Evolutionary conservation across 2,329 filamentous ascomycete genomes (phyloP), one percentile per base, ranked within the genome.

Genomic region (Fusarium nematophilum): DNA sequence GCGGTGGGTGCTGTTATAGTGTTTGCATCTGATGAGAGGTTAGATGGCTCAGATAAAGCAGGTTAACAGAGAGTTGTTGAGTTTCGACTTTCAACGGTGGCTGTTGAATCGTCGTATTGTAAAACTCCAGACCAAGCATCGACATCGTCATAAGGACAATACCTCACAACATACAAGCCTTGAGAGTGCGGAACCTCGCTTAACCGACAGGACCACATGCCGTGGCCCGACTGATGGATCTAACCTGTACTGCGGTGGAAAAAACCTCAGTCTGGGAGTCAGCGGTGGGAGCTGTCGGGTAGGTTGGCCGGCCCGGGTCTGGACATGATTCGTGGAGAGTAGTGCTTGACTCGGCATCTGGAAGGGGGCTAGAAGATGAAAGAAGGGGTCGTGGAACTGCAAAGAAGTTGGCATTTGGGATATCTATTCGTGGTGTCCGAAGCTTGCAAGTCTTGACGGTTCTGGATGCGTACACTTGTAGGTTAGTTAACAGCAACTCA

Each of bases 1-100:
- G 15, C 34, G 29, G 59, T 52, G 54, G 59, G 57, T 26, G 42
- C 5, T 11, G 6, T 38, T 51, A 42, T 48, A 64, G 59, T 62
- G 59, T 64, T 27, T 64, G 59, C 59, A 64, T 56, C 14, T 27
- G 13, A 26, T 21, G 1, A 29, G 25, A 47, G 25, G 23, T 13
- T 9, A n/a, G n/a, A 27, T 29, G 5, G 9, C 2, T 7, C 8
- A 26, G 3, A 10, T 26, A 3, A 13, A 18, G 21, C 33, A 8
- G 6, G 6, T 26, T n/a, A 23, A 8, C 9, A 7, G n/a, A 21
- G 18, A 11, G 18, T 25, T 31, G 44, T 36, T 53, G 43, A 45
- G 21, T 29, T 29, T n/a, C n/a, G 1, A 3, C 6, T n/a, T 14
- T 36, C n/a, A n/a, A n/a, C n/a, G n/a, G 23, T 27, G 31, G 31